These are phyloP conservation scores for Larix kaempferi DNA, from an alignment of 75 land plant species.

Conservation along the genomic window DNA sequence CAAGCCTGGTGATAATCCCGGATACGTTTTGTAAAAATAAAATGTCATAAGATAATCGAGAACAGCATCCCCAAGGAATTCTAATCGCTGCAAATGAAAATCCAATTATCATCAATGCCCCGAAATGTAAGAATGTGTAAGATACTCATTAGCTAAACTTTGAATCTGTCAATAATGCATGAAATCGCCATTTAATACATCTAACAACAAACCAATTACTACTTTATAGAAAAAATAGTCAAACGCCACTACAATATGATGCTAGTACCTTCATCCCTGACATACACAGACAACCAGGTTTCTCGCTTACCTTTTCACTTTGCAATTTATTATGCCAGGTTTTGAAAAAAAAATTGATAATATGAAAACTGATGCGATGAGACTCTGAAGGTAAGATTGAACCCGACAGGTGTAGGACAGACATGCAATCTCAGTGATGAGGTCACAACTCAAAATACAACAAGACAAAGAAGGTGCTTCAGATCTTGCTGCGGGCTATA, in stretches of 20 bases:
- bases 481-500: too few relatives aligned
- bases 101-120: background rate
- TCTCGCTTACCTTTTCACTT: background rate
- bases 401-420: background rate
- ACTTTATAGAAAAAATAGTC: background rate
- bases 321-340: background rate
- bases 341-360: background rate
- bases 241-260: background rate
- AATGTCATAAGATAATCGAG: conserved; percentile 65
- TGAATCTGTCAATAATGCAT: background rate
- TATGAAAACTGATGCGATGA: background rate
- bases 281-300: background rate
- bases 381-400: background rate
- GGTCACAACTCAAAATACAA: background rate
- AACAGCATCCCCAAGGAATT: conserved; percentile 84
- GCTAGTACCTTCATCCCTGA: background rate
- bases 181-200: background rate
- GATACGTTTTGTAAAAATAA: conserved; percentile 48
- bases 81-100: conserved; percentile 60
- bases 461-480: background rate
- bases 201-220: background rate
- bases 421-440: background rate
- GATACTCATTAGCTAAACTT: background rate
- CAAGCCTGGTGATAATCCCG: conserved; percentile 57
- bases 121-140: background rate